Conservation (phyloP, 768 basidiomycete genomes). For the Rhodosporidiobolus odoratus region DNA sequence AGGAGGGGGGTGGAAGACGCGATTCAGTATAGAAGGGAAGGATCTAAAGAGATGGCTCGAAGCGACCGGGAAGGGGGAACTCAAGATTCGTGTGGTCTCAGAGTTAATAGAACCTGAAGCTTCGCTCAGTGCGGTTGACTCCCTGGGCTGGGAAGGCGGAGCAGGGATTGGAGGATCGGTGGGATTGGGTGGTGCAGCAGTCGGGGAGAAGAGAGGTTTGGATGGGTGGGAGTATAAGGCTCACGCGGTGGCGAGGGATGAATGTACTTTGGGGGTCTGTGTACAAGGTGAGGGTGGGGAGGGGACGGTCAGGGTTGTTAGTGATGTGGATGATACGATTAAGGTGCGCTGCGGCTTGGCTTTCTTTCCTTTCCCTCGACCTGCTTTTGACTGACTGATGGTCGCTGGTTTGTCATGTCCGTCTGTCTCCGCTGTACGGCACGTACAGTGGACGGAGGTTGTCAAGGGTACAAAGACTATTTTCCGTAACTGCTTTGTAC, state of each 20-base stretch:
- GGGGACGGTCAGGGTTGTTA: conserved; percentile 26
- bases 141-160: neutral
- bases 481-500: conserved; percentile 88
- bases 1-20: conserved; percentile 18
- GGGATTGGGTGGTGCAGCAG: neutral
- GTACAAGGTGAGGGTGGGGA: conserved; percentile 16
- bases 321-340: conserved; percentile 39
- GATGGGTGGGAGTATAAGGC: neutral
- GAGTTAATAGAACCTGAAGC: conserved; percentile 27
- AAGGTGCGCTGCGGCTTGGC: conserved; percentile 8
- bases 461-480: conserved; percentile 69
- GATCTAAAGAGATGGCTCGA: conserved; percentile 20
- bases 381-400: too few species aligned
- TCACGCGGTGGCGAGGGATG: conserved; percentile 18
- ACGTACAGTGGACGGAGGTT: conserved; percentile 56
- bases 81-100: conserved; percentile 18
- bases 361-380: neutral
- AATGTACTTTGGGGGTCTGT: conserved; percentile 13
- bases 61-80: neutral
- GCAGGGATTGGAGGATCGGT: neutral
- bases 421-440: too few species aligned
- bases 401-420: too few species aligned
- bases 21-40: conserved; percentile 1
- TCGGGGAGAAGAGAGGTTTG: neutral
- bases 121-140: neutral